Evolutionary conservation across 1,284 basidiomycete genomes (phyloP).

Genomic region (Cryptococcus depauperatus): DNA sequence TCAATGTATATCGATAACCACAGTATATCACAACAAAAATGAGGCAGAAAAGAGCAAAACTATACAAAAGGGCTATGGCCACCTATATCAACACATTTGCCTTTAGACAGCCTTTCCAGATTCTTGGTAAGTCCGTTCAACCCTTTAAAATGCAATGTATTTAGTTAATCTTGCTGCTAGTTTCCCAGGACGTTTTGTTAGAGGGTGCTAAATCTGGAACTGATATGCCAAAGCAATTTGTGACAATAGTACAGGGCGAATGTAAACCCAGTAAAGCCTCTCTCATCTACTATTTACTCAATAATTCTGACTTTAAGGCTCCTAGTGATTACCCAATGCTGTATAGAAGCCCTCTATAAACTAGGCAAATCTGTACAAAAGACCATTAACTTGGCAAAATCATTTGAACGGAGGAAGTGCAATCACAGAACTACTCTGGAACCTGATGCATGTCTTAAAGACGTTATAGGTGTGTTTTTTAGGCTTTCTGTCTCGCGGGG

Average conservation of each 20-base stretch:
- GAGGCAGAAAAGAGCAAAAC: constrained; percentile 87
- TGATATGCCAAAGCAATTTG: constrained; percentile 66
- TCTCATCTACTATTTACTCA: background rate
- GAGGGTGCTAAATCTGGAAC: constrained; percentile 60
- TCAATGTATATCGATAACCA: background rate
- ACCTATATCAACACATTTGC: constrained; percentile 76
- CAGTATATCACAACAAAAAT: constrained; percentile 46
- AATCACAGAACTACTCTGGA: constrained; percentile 78
- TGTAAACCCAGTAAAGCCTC: constrained; percentile 73
- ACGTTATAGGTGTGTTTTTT: constrained; percentile 64
- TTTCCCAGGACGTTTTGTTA: constrained; percentile 77
- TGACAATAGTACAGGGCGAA: constrained; percentile 65
- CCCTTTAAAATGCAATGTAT: background rate
- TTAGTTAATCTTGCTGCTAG: constrained; percentile 44
- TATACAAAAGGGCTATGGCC: constrained; percentile 83
- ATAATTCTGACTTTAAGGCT: background rate
- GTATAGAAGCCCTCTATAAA: constrained; percentile 80
- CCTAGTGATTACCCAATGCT: constrained; percentile 93
- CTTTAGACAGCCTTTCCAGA: constrained; percentile 84
- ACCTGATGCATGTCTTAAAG: constrained; percentile 72
- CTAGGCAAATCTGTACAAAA: constrained; percentile 62
- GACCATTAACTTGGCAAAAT: constrained; percentile 79
- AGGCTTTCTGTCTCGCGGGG: background rate
- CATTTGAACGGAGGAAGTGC: constrained; percentile 84
- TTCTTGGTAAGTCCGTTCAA: constrained; percentile 55